phyloP scores from a whole-genome alignment of 2,329 filamentous ascomycete genomes.

The Drechslerella coelobrocha region DNA sequence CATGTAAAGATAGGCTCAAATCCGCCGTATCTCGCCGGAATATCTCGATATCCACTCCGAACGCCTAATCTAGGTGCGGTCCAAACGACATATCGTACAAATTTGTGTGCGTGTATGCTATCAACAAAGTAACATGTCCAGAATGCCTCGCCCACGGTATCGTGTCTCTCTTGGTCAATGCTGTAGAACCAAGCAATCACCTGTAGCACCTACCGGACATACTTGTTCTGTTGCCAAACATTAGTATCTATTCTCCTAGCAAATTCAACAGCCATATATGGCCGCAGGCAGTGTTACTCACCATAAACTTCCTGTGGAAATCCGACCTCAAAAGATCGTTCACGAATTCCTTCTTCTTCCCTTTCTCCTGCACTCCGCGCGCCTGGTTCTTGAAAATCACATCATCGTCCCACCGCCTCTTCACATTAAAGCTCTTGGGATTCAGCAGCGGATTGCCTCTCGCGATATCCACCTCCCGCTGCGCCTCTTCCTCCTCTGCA shows the following conservation, averaged over 20 bases:
- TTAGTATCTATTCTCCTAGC: slow-evolving; percentile 47
- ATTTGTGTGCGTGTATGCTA: neutral
- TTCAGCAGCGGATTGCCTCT: slow-evolving; percentile 92
- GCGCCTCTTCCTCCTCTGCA: slow-evolving; percentile 79
- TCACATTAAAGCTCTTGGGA: slow-evolving; percentile 78
- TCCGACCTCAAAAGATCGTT: slow-evolving; percentile 67
- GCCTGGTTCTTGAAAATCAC: slow-evolving; percentile 99
- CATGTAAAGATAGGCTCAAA: neutral
- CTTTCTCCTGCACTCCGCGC: slow-evolving; percentile 88
- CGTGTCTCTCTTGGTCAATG: too few species aligned
- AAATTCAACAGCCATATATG: neutral
- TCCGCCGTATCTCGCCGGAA: slow-evolving; percentile 8
- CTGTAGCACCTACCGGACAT: slow-evolving; percentile 61
- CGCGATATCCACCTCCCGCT: slow-evolving; percentile 85
- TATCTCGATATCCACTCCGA: neutral
- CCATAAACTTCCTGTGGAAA: slow-evolving; percentile 98
- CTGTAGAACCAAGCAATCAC: too few species aligned
- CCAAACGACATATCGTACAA: neutral
- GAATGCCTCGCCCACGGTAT: too few species aligned
- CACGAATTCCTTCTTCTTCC: slow-evolving; percentile 91
- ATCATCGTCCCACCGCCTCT: slow-evolving; percentile 95
- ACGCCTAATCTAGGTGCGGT: neutral
- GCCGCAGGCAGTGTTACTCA: slow-evolving; percentile 56
- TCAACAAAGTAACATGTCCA: neutral
- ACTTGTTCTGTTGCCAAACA: slow-evolving; percentile 59